Conservation (phyloP, 257 asterid genomes). For the Salvia splendens region DNA sequence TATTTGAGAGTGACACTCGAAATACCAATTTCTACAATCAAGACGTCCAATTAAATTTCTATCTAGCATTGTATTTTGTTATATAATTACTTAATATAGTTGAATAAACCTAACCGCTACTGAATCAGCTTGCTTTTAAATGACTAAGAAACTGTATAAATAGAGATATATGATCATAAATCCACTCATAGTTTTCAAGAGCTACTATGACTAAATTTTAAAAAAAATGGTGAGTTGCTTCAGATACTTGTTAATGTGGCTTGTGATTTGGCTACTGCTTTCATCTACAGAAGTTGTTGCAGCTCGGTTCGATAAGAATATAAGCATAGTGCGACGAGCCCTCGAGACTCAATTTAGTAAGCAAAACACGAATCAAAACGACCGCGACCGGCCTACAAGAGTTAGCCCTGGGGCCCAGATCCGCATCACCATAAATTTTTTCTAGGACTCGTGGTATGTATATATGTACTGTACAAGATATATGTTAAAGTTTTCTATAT, state of each 20-base stretch:
- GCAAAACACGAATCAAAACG: constrained; percentile 21
- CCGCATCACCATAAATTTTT: constrained; percentile 52
- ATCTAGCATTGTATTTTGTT: not conserved
- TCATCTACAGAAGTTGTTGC: constrained; percentile 9
- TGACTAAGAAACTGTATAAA: constrained; percentile 2
- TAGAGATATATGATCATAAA: constrained; percentile 9
- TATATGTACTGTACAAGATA: too few species aligned
- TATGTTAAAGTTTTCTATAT: too few species aligned
- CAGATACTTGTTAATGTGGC: constrained; percentile 32
- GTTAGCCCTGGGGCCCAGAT: constrained; percentile 63
- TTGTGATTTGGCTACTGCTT: constrained; percentile 37
- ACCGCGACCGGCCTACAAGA: constrained; percentile 43
- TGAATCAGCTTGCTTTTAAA: constrained; percentile 19
- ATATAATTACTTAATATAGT: not conserved
- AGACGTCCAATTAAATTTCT: too few species aligned
- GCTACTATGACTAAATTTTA: not conserved
- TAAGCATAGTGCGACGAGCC: constrained; percentile 45
- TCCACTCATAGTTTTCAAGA: not conserved
- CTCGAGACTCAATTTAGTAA: constrained; percentile 37
- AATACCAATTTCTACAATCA: constrained; percentile 8
- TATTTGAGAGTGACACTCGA: not conserved
- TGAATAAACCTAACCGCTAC: constrained; percentile 1
- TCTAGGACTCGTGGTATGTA: too few species aligned
- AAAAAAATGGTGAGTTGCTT: constrained; percentile 29
- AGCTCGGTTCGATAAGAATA: constrained; percentile 39